These are phyloP conservation scores for Pterocarpus macrocarpus DNA, from an alignment of 306 rosid genomes.

Conservation along the genomic window DNA sequence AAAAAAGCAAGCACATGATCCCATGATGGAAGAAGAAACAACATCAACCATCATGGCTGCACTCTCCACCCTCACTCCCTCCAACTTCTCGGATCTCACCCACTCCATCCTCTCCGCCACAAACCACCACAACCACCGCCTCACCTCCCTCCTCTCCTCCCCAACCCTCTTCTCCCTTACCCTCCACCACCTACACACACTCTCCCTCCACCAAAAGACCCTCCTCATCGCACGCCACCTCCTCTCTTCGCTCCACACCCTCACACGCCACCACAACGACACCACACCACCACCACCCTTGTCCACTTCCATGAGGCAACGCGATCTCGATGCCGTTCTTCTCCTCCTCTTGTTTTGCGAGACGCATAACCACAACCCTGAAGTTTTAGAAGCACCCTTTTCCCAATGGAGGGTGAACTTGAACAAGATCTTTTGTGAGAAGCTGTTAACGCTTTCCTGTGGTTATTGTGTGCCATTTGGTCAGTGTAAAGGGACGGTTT, in stretches of 20 bases:
- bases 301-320: constrained; percentile 46
- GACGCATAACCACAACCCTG: constrained; percentile 67
- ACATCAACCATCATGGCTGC: constrained; percentile 68
- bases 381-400: constrained; percentile 55
- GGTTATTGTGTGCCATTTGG: constrained; percentile 50
- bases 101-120: constrained; percentile 63
- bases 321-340: constrained; percentile 71
- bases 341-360: constrained; percentile 87
- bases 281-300: constrained; percentile 14
- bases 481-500: constrained; percentile 39
- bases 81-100: constrained; percentile 70
- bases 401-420: constrained; percentile 65
- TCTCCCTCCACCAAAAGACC: constrained; percentile 73
- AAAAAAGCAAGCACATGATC: constrained; percentile 59
- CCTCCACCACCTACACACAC: constrained; percentile 73
- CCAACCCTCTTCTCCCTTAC: constrained; percentile 74
- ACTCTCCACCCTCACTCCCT: constrained; percentile 73
- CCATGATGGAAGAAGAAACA: constrained; percentile 73
- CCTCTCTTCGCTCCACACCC: constrained; percentile 75
- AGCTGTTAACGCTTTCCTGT: constrained; percentile 50
- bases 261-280: constrained; percentile 51
- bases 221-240: constrained; percentile 79
- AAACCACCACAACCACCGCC: constrained; percentile 68
- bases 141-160: constrained; percentile 73
- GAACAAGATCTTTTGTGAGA: constrained; percentile 34